phyloP scores from a whole-genome alignment of 495 filamentous ascomycete genomes.

The Pyrenopolyporus hunteri region DNA sequence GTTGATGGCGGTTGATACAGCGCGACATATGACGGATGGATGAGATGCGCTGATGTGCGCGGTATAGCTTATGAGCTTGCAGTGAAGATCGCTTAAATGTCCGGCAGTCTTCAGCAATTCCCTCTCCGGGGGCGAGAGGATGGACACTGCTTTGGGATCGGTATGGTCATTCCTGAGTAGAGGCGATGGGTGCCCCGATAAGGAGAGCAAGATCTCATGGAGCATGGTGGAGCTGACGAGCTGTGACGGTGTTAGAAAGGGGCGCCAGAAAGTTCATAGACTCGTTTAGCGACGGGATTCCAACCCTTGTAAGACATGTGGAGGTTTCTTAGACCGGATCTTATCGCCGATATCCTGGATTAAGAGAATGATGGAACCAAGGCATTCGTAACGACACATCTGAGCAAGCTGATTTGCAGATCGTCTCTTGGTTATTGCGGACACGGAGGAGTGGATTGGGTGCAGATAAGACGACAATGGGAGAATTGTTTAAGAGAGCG shows the following conservation, averaged over 20 bases:
- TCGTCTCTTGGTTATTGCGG: not conserved
- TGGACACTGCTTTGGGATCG: slow-evolving; percentile 45
- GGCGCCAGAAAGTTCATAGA: not conserved
- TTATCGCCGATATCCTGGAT: slow-evolving; percentile 49
- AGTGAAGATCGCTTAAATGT: slow-evolving; percentile 76
- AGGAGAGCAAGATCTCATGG: slow-evolving; percentile 93
- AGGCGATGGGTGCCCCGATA: slow-evolving; percentile 90
- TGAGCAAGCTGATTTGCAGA: not conserved
- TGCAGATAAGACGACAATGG: not conserved
- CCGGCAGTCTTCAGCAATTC: slow-evolving; percentile 79
- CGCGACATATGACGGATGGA: slow-evolving; percentile 79
- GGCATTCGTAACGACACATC: slow-evolving; percentile 57
- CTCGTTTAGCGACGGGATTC: slow-evolving; percentile 3
- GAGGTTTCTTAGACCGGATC: slow-evolving; percentile 41
- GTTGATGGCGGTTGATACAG: slow-evolving; percentile 82
- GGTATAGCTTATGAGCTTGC: slow-evolving; percentile 66
- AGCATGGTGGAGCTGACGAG: slow-evolving; percentile 67
- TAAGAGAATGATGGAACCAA: slow-evolving; percentile 55
- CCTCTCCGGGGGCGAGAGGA: slow-evolving; percentile 77
- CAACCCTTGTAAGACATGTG: slow-evolving; percentile 41
- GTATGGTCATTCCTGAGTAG: slow-evolving; percentile 65
- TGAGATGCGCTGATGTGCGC: slow-evolving; percentile 70
- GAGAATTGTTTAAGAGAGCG: too few species aligned
- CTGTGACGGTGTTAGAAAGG: slow-evolving; percentile 16
- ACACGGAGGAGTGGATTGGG: not conserved